Conservation (phyloP, 306 rosid genomes). For the Crotalaria pallida region DNA sequence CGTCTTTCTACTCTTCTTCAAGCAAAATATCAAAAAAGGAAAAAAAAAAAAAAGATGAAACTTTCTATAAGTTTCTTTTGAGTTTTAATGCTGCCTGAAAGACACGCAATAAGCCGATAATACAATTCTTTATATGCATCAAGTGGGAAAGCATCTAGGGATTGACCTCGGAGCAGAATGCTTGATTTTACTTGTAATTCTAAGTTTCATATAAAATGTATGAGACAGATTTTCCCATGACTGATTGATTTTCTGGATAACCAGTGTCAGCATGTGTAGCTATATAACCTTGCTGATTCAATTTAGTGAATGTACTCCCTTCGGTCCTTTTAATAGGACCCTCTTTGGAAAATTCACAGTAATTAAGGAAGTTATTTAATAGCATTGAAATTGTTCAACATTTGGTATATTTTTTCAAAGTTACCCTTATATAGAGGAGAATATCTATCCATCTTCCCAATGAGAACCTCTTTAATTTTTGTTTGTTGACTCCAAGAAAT, state of each 20-base stretch:
- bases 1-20: constrained; percentile 1
- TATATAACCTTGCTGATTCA: background rate
- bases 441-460: too few species aligned
- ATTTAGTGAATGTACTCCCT: background rate
- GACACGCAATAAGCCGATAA: background rate
- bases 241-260: background rate
- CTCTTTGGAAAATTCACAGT: too few species aligned
- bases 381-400: too few species aligned
- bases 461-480: too few species aligned
- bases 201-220: background rate
- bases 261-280: background rate
- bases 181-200: background rate
- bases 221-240: background rate
- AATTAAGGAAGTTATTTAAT: too few species aligned
- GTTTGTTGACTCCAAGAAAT: too few species aligned
- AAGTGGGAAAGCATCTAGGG: background rate
- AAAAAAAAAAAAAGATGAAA: background rate
- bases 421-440: too few species aligned
- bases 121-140: background rate
- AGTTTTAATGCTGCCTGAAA: constrained; percentile 6
- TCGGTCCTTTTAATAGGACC: too few species aligned
- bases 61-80: background rate
- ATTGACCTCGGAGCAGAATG: background rate
- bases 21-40: background rate
- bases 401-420: too few species aligned